Conservation (phyloP, 176 grass and related monocot genomes). For the Oryza nivara region DNA sequence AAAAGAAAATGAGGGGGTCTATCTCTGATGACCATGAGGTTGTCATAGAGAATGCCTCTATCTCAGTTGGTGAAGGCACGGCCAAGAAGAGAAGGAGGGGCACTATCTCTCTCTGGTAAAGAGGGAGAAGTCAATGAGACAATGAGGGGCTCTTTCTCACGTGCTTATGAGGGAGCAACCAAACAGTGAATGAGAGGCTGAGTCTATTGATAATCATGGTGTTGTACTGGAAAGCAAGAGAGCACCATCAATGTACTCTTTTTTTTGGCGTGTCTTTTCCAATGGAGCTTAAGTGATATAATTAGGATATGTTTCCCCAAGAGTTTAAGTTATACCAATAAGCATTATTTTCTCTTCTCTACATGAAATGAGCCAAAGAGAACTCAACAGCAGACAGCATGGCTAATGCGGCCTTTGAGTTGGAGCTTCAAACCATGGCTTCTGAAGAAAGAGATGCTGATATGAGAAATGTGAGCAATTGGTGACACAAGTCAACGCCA, state of each 20-base stretch:
- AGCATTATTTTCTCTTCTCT: neutral
- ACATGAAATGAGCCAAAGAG: conserved; percentile 35
- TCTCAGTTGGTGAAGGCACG: neutral
- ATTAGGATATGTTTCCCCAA: conserved; percentile 4
- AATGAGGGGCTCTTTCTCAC: conserved; percentile 5
- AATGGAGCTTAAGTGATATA: neutral
- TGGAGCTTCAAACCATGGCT: conserved; percentile 18
- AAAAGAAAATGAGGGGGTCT: conserved; percentile 30
- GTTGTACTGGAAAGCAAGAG: conserved; percentile 29
- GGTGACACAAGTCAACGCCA: conserved; percentile 35
- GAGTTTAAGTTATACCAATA: neutral
- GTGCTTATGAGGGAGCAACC: neutral
- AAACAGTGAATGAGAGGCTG: conserved; percentile 7
- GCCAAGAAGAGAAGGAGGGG: conserved; percentile 6
- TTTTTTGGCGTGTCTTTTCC: neutral
- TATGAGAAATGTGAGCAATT: conserved; percentile 29
- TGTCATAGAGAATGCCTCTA: neutral
- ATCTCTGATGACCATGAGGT: conserved; percentile 28
- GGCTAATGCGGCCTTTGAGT: conserved; percentile 9
- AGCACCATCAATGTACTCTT: conserved; percentile 46
- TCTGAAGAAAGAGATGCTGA: conserved; percentile 38
- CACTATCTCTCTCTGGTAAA: neutral
- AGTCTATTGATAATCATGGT: conserved; percentile 27
- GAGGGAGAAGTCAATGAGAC: neutral
- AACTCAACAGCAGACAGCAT: conserved; percentile 34